Evolutionary conservation across 768 basidiomycete species (phyloP), one percentile per base, ranked within the genome.

Genomic region (Mycena sanguinolenta): DNA sequence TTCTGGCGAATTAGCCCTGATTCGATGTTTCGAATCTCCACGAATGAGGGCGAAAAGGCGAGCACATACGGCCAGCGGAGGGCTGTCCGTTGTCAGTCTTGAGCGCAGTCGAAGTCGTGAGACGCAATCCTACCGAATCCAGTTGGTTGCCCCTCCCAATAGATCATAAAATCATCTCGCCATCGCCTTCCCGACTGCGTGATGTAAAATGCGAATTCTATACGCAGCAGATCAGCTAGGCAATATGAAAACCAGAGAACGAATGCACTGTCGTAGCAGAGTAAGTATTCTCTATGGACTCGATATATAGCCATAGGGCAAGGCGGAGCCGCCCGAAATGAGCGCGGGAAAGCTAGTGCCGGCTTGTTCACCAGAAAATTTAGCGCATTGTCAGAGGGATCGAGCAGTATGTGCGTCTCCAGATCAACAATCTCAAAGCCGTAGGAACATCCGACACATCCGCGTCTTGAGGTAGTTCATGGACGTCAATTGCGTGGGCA

Each of bases 341-440:
- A n/a, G n/a, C n/a, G n/a, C n/a, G n/a, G n/a, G n/a, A n/a, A n/a
- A n/a, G n/a, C n/a, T n/a, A n/a, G n/a, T n/a, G n/a, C 87, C 52
- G 97, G 85, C 77, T 92, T 95, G 78, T 92, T 95, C 73, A 95
- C 87, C 36, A 98, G 95, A 83, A 99, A 98, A 71, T 99, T 97
- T 42, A 99, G 87, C 17, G 91, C 91, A 67, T 90, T 88, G 77
- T 99, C 98, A 14, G 91, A 89, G 0, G 97, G 98, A 81, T 99
- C 98, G 62, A 99, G 86, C 75, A 99, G 80, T 4, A 95, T 95
- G 82, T 99, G 97, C 49, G 97, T 98, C 80, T 98, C 96, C 44
- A 98, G 88, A 79, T 99, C 98, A 71, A 99, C 95, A 73, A 99
- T 98, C 83, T 99, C 98, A 79, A 99, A 99, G 21, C 98, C 98